Base-by-base conservation (phyloP, 768 basidiomycete genomes). In the Dendrothele bispora region DNA sequence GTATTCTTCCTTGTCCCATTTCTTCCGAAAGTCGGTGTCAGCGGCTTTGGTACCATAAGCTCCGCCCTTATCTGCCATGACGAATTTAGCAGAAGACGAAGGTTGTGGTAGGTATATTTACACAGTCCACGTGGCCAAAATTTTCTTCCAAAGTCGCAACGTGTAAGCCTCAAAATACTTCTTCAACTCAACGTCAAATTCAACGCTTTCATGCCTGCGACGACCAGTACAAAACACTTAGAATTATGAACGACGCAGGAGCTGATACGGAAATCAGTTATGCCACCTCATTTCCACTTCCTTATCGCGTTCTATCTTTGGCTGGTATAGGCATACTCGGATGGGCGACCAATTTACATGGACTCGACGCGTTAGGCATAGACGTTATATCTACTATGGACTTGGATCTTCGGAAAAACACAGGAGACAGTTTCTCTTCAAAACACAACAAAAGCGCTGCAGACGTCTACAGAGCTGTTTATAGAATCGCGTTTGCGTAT, bases 1-100 rank as follows among this genome's bases (percentile, higher is more conserved):
- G 69, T 86, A 91, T 62, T 90, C 91, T 62, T 94, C 86, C 70
- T 93, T 92, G 74, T 97, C 89, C 94, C 95, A 98, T 75, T 86
- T 91, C 69, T 86, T 87, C 39, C 93, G 70, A 56, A 89, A 88
- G 64, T 88, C 86, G 8, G 86, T 88, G 65, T 89, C 88, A 15
- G 71, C 61, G 26, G 78, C 74, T 46, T 74, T 74, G 51, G 66
- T 66, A 7, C 58, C 67, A 55, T 74, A 73, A 21, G 73, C 71
- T 46, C 73, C 69, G 10, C 49, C 57, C 51, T 71, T 71, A 56
- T 71, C 66, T 39, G 68, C 61, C 72, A 73, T 73, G 39, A 30
- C 24, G 37, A 26, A 12, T 4, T 35, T 6, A 39, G 14, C 14
- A 27, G 28, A 27, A 4, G 35, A 21, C n/a, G 35, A 37, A n/a